Percentiles rank a stretch among this genome's conserved stretches.
Conservation (phyloP, 1,284 basidiomycete genomes). For the Peniophora sp. region DNA sequence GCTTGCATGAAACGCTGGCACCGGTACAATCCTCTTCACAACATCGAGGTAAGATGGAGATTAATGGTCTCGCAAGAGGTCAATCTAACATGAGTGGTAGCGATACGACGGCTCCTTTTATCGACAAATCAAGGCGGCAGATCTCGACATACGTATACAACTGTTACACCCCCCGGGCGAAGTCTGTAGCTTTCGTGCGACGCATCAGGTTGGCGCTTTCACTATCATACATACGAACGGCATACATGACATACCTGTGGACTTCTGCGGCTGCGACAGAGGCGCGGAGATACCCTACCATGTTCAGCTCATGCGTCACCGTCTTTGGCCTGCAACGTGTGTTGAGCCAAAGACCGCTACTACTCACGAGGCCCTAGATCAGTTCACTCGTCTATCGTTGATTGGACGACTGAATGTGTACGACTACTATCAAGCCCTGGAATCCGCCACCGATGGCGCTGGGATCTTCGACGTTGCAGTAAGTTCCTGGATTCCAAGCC, state of each 20-base stretch:
- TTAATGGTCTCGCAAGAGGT: too few species aligned
- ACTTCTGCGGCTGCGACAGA: background rate
- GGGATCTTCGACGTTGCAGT: background rate
- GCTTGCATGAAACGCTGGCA: background rate
- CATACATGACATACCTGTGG: constrained; percentile 1
- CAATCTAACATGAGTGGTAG: background rate
- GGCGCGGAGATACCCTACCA: background rate
- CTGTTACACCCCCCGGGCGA: background rate
- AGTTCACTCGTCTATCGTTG: background rate
- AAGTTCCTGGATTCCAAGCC: background rate
- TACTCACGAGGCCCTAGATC: constrained; percentile 4
- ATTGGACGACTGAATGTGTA: background rate
- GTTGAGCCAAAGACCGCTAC: constrained; percentile 2
- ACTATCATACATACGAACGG: constrained; percentile 3
- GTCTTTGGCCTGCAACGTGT: background rate
- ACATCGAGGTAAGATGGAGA: background rate
- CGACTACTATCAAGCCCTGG: background rate
- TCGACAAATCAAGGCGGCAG: background rate
- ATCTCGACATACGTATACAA: background rate
- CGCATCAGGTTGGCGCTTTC: background rate
- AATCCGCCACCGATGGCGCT: background rate
- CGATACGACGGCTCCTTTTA: background rate
- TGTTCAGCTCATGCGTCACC: constrained; percentile 1
- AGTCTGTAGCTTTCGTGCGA: background rate
- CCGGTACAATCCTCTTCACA: background rate